Conservation (phyloP, 148 eudicot genomes). For the Silene uniflora region DNA sequence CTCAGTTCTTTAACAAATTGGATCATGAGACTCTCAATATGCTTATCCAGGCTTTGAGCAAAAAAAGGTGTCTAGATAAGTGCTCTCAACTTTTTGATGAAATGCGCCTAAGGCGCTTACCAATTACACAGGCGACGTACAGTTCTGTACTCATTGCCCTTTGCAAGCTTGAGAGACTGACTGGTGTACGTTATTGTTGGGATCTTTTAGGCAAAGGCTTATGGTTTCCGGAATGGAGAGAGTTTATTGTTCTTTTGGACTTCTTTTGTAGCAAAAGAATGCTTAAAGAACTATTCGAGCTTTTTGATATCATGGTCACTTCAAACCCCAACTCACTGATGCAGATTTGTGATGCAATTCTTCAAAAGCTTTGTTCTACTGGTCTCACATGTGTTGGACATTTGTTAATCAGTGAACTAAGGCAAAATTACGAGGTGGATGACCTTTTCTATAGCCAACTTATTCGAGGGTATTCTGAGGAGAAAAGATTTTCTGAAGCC, state of each 20-base stretch:
- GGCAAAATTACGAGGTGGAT: conserved; percentile 34
- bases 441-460: conserved; percentile 39
- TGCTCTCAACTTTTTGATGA: conserved; percentile 38
- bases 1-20: conserved; percentile 34
- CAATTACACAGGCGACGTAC: conserved; percentile 33
- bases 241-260: conserved; percentile 30
- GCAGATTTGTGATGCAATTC: conserved; percentile 36
- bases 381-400: conserved; percentile 47
- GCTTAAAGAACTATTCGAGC: conserved; percentile 48
- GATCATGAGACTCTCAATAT: conserved; percentile 49
- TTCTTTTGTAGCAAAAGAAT: conserved; percentile 37
- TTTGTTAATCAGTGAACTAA: conserved; percentile 38
- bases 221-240: conserved; percentile 46
- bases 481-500: conserved; percentile 47
- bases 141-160: conserved; percentile 38
- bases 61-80: conserved; percentile 39
- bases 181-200: conserved; percentile 32
- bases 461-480: conserved; percentile 44
- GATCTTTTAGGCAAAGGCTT: conserved; percentile 30
- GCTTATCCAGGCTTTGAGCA: conserved; percentile 40
- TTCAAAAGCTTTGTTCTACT: conserved; percentile 41
- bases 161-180: conserved; percentile 41
- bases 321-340: conserved; percentile 27
- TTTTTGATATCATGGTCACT: conserved; percentile 38
- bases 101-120: conserved; percentile 38